These are phyloP conservation scores for Fusarium sp. DNA, from an alignment of 2,329 filamentous ascomycete genomes.

Conservation along the genomic window DNA sequence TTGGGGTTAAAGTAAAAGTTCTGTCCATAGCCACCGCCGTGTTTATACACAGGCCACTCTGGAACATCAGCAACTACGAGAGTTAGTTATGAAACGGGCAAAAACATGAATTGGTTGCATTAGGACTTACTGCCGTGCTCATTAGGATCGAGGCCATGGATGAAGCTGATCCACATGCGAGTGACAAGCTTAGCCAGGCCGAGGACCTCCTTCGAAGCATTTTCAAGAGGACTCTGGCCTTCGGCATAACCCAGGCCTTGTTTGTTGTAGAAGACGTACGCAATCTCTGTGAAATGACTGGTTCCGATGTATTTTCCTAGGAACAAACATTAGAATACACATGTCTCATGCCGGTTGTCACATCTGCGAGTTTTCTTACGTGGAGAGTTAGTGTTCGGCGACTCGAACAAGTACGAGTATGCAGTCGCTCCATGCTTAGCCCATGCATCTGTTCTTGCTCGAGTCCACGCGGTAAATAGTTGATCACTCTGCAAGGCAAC, in stretches of 20 bases:
- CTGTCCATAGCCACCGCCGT: conserved; percentile 40
- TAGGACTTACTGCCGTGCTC: conserved; percentile 36
- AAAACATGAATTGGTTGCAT: fast-evolving
- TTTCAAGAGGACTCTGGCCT: conserved; percentile 54
- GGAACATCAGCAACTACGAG: conserved; percentile 24
- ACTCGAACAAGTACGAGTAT: conserved; percentile 68
- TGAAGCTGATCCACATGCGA: conserved; percentile 59
- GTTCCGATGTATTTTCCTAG: conserved; percentile 43
- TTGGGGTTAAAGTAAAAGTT: conserved; percentile 46
- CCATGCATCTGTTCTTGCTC: conserved; percentile 68
- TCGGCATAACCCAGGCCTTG: conserved; percentile 56
- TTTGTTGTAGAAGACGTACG: conserved; percentile 67
- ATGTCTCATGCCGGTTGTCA: too few relatives aligned
- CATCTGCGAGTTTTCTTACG: conserved; percentile 6
- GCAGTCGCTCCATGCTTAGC: conserved; percentile 63
- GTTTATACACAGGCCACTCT: conserved; percentile 38
- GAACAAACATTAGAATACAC: neutral
- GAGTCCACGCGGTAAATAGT: conserved; percentile 68
- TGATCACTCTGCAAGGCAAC: conserved; percentile 68
- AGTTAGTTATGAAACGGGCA: neutral
- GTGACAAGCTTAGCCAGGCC: conserved; percentile 60
- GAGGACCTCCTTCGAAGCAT: conserved; percentile 55
- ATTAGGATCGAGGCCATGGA: conserved; percentile 57
- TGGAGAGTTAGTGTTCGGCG: conserved; percentile 39
- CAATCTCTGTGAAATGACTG: conserved; percentile 51